Conservation (phyloP, 257 asterid species). For the Solanum bulbocastanum region DNA sequence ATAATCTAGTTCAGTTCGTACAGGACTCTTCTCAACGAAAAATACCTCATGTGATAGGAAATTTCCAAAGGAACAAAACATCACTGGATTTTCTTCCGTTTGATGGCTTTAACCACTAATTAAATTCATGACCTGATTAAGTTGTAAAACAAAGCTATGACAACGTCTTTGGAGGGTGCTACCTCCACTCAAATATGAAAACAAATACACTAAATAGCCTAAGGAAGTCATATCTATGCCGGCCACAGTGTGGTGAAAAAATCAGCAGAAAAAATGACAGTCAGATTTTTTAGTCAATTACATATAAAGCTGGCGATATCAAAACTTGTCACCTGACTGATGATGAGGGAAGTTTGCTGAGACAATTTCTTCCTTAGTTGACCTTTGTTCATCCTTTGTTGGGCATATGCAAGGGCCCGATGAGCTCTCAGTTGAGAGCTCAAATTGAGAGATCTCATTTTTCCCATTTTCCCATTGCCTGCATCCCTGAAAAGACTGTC, state of each 20-base stretch:
- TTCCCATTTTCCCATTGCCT: conserved; percentile 65
- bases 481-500: conserved; percentile 68
- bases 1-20: neutral
- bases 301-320: neutral
- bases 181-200: neutral
- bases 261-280: neutral
- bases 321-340: conserved; percentile 43
- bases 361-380: conserved; percentile 64
- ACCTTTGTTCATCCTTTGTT: conserved; percentile 45
- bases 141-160: neutral
- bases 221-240: neutral
- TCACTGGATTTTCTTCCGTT: neutral
- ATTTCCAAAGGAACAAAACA: neutral
- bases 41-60: neutral
- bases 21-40: neutral
- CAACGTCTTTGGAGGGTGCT: neutral
- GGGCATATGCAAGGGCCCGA: conserved; percentile 36
- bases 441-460: conserved; percentile 49
- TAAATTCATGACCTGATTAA: neutral
- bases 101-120: neutral
- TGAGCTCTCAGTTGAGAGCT: conserved; percentile 61
- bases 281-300: neutral
- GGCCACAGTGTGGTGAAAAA: neutral
- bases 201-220: neutral
- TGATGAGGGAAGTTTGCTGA: conserved; percentile 50